These are phyloP conservation scores for Solanum bukasovii DNA, from an alignment of 257 asterid genomes.

Conservation along the genomic window DNA sequence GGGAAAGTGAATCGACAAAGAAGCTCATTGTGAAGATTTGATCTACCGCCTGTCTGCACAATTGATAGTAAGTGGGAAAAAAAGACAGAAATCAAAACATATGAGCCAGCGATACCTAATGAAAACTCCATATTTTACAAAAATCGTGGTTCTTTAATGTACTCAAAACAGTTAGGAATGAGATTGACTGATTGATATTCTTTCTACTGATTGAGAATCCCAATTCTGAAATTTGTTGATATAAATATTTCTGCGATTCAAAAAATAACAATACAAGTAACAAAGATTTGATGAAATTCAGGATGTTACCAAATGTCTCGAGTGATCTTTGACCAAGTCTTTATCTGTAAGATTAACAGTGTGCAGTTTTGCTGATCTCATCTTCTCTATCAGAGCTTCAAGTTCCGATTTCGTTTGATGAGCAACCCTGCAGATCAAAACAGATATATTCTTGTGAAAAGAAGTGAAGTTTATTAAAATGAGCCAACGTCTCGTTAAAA, in stretches of 20 bases:
- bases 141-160: background rate
- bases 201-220: background rate
- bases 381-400: slow-evolving; percentile 44
- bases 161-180: background rate
- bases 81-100: background rate
- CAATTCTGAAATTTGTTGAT: background rate
- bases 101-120: background rate
- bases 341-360: slow-evolving; percentile 63
- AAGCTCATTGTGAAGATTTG: slow-evolving; percentile 62
- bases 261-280: background rate
- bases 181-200: background rate
- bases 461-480: background rate
- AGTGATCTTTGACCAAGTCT: slow-evolving; percentile 84
- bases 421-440: slow-evolving; percentile 47
- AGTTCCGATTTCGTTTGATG: slow-evolving; percentile 54
- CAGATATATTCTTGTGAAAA: background rate
- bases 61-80: background rate
- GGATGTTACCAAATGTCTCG: slow-evolving; percentile 65
- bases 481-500: background rate
- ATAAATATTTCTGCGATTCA: background rate
- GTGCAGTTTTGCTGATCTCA: slow-evolving; percentile 38
- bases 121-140: background rate
- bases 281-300: background rate
- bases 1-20: slow-evolving; percentile 83
- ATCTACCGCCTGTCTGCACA: slow-evolving; percentile 78